These are phyloP conservation scores for Ilyonectria mors-panacis DNA, from an alignment of 2,329 filamentous ascomycete genomes.

Conservation along the genomic window DNA sequence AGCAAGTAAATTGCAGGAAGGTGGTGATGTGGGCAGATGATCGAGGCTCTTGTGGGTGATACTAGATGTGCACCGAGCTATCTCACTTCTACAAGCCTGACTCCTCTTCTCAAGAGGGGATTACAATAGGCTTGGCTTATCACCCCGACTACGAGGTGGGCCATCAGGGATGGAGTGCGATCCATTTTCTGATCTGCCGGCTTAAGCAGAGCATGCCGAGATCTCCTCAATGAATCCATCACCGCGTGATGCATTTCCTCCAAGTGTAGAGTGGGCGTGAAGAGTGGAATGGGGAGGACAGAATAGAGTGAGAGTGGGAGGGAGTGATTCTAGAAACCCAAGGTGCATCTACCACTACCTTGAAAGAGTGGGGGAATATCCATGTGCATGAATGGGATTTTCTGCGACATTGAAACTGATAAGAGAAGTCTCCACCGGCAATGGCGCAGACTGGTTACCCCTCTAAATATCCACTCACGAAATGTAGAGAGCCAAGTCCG, in stretches of 20 bases:
- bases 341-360: background rate
- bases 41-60: background rate
- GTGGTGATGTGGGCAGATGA: background rate
- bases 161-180: background rate
- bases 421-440: background rate
- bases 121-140: background rate
- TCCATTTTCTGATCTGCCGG: background rate
- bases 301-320: background rate
- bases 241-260: background rate
- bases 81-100: background rate
- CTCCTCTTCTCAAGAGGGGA: background rate
- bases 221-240: background rate
- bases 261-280: background rate
- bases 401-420: background rate
- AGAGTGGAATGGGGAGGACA: background rate
- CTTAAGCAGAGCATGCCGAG: background rate
- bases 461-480: background rate
- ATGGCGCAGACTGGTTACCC: background rate
- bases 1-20: background rate
- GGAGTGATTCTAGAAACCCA: background rate
- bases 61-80: background rate
- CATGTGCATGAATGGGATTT: background rate
- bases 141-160: background rate
- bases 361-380: background rate
- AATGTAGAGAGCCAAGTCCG: background rate